Percentiles rank a stretch among this genome's conserved stretches.
Conservation (phyloP, 1,284 basidiomycete species). For the Austroboletus niveus region DNA sequence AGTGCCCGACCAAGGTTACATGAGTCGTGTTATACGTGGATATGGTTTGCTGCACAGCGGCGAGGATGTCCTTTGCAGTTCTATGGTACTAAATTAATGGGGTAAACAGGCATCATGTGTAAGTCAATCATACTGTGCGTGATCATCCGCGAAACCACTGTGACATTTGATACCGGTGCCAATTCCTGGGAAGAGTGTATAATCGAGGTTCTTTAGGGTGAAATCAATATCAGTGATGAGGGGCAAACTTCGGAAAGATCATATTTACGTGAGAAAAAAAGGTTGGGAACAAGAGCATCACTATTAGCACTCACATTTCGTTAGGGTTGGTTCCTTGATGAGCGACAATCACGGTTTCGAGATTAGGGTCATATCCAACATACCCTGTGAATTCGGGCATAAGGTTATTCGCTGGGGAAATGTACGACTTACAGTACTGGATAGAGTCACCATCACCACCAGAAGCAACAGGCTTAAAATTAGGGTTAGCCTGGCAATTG, state of each 20-base stretch:
- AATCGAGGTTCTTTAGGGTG: conserved; percentile 37
- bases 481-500: conserved; percentile 55
- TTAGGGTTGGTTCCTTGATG: conserved; percentile 37
- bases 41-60: conserved; percentile 47
- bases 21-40: conserved; percentile 37
- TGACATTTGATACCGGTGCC: conserved; percentile 50
- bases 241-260: conserved; percentile 23
- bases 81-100: conserved; percentile 29
- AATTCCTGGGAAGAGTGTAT: conserved; percentile 60
- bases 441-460: conserved; percentile 6
- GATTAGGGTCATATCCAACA: conserved; percentile 37
- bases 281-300: no score
- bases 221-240: conserved; percentile 55
- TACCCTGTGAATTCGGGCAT: conserved; percentile 29
- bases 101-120: conserved; percentile 38
- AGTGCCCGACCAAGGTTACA: conserved; percentile 57
- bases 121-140: conserved; percentile 35
- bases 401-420: no score
- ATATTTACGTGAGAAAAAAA: no score
- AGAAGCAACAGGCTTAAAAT: conserved; percentile 45
- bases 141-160: conserved; percentile 53
- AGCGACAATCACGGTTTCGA: conserved; percentile 34
- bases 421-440: conserved; percentile 47
- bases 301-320: conserved; percentile 27
- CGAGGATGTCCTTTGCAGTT: conserved; percentile 47